A percentile compares a stretch with the other conserved stretches of the same genome.
phyloP scores from a whole-genome alignment of 2,329 filamentous ascomycete species.

The Chalaropsis thielavioides region DNA sequence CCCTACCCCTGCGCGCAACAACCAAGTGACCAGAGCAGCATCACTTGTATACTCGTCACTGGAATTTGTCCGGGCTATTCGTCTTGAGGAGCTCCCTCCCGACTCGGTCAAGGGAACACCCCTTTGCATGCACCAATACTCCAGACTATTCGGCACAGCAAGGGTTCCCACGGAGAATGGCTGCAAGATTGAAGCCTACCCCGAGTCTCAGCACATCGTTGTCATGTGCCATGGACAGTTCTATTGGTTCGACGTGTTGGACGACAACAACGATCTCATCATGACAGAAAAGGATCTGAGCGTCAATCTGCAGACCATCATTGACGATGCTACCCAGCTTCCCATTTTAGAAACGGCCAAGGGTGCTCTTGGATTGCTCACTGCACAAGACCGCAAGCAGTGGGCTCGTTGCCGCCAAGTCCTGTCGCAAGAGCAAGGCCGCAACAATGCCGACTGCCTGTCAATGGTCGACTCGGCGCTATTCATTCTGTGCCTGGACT shows the following conservation, averaged over 20 bases:
- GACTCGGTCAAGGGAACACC: constrained; percentile 73
- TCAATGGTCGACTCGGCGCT: constrained; percentile 88
- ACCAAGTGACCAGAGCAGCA: constrained; percentile 75
- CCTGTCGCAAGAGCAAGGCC: constrained; percentile 68
- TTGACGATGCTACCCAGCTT: constrained; percentile 77
- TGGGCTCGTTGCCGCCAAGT: constrained; percentile 89
- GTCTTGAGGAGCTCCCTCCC: constrained; percentile 81
- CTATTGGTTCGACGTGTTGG: constrained; percentile 97
- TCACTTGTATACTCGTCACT: constrained; percentile 82
- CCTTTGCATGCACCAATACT: constrained; percentile 97
- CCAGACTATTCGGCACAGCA: constrained; percentile 84
- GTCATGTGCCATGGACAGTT: constrained; percentile 91
- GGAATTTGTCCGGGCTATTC: constrained; percentile 82
- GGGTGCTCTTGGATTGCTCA: constrained; percentile 79
- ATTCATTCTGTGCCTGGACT: constrained; percentile 85
- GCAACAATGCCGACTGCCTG: constrained; percentile 93
- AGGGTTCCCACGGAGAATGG: constrained; percentile 87
- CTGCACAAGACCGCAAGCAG: constrained; percentile 88
- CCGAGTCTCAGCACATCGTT: constrained; percentile 81
- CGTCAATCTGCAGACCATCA: constrained; percentile 79
- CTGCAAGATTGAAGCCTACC: constrained; percentile 90
- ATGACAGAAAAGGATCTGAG: constrained; percentile 93
- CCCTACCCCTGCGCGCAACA: constrained; percentile 87
- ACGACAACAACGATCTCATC: constrained; percentile 86
- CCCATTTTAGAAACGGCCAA: constrained; percentile 94